A percentile compares a stretch with the other conserved stretches of the same genome.
phyloP scores from a whole-genome alignment of 257 asterid genomes.

The Nicotiana tabacum region DNA sequence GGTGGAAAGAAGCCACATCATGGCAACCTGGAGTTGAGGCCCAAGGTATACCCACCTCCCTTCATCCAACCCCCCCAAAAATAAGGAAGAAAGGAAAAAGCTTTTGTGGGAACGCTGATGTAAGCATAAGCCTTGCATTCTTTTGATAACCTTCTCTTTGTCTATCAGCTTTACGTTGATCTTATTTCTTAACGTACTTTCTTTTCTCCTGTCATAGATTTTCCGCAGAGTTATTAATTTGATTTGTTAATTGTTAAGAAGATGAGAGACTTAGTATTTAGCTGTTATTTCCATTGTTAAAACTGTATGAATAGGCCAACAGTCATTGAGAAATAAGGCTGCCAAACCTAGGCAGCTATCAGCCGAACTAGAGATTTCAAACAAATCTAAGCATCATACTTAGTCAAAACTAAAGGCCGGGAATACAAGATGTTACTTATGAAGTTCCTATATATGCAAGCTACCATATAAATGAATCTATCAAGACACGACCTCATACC shows the following conservation, averaged over 20 bases:
- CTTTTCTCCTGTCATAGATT: neutral
- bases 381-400: neutral
- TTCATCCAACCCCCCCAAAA: neutral
- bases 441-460: no score
- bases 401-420: neutral
- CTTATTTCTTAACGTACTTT: neutral
- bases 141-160: neutral
- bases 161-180: neutral
- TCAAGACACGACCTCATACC: neutral
- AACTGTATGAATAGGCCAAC: neutral
- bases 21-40: neutral
- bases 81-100: neutral
- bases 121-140: neutral
- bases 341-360: neutral
- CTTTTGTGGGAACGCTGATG: neutral
- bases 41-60: neutral
- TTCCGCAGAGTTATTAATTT: neutral
- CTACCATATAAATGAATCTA: neutral
- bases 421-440: no score
- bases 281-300: neutral
- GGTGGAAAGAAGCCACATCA: neutral
- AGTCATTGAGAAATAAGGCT: neutral
- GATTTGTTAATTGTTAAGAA: neutral
- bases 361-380: neutral
- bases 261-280: neutral